Base-by-base conservation (phyloP, 371 early-diverging fungal species). In the Actinomortierella ambigua region DNA sequence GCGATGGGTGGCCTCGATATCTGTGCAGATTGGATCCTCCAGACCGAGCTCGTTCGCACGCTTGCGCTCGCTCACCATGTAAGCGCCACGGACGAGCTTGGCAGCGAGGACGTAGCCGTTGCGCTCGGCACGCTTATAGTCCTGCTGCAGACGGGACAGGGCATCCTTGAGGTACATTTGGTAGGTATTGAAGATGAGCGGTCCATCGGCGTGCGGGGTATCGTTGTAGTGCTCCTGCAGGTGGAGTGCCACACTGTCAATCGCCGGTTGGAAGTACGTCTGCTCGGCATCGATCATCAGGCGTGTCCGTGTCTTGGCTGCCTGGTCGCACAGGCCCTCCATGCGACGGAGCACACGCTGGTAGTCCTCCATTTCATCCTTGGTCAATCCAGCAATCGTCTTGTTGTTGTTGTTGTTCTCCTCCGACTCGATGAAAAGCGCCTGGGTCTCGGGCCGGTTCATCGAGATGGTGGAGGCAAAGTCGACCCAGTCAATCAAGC, bases 251-350 rank as follows among this genome's bases (percentile, higher is more conserved):
- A 95, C 85, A 56, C 88, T 88, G 77, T 95, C 95, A 77, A 98
- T 94, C 23, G 94, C 93, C 6, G 92, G 88, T 79, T 97, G 97
- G 85, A 96, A 96, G 70, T 89, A 89, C n/a, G 82, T 83, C 77
- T 95, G 96, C 71, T 98, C 98, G 50, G 98, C 98, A 75, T 98
- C 98, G 20, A 96, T 82, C 90, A 96, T 90, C 34, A 96, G 70
- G 5, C 91, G 85, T 11, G 94, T 94, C 22, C 85, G 79, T 28
- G 77, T 69, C 29, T 81, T 59, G 18, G 76, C 66, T 13, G 95
- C 94, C 56, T 88, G 78, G 26, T 79, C 67, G 57, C 86, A 85
- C 0, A 95, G 79, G 14, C 76, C 68, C 43, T 89, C 82, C 23
- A 95, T 69, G 24, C 93, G 89, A 17, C 59, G 55, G 49, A 93